Conservation (phyloP, 2,329 filamentous ascomycete genomes). For the Fusarium sp. region DNA sequence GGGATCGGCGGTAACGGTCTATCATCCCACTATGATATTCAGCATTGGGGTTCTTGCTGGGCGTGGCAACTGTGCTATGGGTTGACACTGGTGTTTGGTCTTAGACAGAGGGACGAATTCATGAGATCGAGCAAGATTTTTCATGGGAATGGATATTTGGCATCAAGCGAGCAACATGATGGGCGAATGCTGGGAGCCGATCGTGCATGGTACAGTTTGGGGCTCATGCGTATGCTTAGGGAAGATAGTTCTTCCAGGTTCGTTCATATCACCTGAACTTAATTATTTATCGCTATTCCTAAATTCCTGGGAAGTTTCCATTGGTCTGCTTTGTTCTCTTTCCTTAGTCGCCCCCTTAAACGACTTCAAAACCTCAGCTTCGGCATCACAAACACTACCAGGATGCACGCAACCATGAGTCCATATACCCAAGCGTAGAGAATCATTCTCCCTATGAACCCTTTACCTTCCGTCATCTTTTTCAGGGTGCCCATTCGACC, state of each 20-base stretch:
- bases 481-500: slow-evolving; percentile 80
- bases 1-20: background rate
- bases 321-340: background rate
- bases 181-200: background rate
- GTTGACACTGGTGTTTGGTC: background rate
- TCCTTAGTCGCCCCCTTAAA: background rate
- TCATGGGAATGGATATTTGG: background rate
- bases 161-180: background rate
- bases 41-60: background rate
- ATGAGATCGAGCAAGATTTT: background rate
- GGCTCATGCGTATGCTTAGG: background rate
- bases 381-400: slow-evolving; percentile 86
- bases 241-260: background rate
- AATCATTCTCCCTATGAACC: slow-evolving; percentile 86
- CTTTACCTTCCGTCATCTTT: slow-evolving; percentile 86
- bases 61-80: background rate
- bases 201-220: background rate
- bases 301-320: background rate
- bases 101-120: background rate
- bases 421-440: slow-evolving; percentile 87
- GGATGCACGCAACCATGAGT: slow-evolving; percentile 79
- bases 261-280: background rate
- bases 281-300: slow-evolving; percentile 19
- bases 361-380: slow-evolving; percentile 82
- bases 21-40: background rate